Conservation (phyloP, 495 filamentous ascomycete species). For the Amniculicola lignicola region DNA sequence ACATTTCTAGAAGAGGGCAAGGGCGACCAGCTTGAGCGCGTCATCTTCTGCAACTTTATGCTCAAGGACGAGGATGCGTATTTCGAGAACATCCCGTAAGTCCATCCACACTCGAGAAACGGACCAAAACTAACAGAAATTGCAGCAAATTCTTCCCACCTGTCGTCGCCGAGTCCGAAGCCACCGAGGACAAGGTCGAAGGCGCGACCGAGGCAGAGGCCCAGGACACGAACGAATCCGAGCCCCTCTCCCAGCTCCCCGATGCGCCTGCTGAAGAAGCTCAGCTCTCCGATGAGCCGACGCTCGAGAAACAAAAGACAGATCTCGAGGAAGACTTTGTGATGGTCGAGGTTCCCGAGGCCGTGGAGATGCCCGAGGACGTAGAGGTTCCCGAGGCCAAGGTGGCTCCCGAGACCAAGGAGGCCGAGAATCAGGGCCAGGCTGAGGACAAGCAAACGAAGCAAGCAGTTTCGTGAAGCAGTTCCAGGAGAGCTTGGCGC, state of each 20-base stretch:
- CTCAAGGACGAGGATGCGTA: constrained; percentile 74
- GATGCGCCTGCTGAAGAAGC: constrained; percentile 38
- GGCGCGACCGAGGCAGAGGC: constrained; percentile 15
- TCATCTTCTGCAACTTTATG: constrained; percentile 81
- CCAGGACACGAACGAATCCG: constrained; percentile 19
- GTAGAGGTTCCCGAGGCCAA: constrained; percentile 15
- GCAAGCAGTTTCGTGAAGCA: too few relatives aligned
- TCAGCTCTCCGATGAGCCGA: constrained; percentile 29
- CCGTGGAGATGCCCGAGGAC: constrained; percentile 14
- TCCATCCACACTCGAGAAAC: not conserved
- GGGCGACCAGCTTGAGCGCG: constrained; percentile 59
- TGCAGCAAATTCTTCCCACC: constrained; percentile 39
- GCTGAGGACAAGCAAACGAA: too few relatives aligned
- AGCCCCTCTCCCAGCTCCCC: too few relatives aligned
- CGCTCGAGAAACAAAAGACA: constrained; percentile 38
- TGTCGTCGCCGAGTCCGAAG: constrained; percentile 19
- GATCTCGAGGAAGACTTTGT: constrained; percentile 11
- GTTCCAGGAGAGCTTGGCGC: too few relatives aligned
- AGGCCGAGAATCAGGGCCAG: too few relatives aligned
- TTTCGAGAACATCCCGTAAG: constrained; percentile 67
- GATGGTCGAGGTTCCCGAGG: too few relatives aligned
- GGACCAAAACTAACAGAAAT: not conserved
- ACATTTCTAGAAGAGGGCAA: constrained; percentile 61
- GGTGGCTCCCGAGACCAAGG: not conserved
- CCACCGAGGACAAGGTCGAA: constrained; percentile 10